Evolutionary conservation across 495 filamentous ascomycete genomes (phyloP), one percentile per base, ranked within the genome.

Genomic region (Trichoderma reesei): DNA sequence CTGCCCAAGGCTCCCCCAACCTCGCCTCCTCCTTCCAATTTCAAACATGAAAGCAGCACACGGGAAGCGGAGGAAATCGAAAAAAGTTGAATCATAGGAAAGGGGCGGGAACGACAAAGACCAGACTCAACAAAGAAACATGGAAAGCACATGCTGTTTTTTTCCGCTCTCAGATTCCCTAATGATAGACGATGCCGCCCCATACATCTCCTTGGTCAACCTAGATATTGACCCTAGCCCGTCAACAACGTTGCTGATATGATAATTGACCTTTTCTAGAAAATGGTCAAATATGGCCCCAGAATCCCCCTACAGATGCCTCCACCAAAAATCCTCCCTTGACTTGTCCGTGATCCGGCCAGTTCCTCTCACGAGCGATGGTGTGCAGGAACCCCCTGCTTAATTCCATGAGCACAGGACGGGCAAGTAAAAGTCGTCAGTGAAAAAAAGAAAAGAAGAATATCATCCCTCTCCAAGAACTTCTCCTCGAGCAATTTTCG

Each of bases 1-100:
- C 56, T 65, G 62, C 64, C 61, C 60, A 67, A 60, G 7, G 18
- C 54, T 20, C 33, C 39, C n/a, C 61, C 10, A 56, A 5, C 8
- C n/a, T n/a, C 20, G 11, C 13, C 18, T 8, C 48, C 18, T 8
- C 2, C 14, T 9, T 56, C 48, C 63, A 73, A 77, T 66, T 81
- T 84, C 64, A 71, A 71, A 46, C 80, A 68, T 60, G 74, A 71
- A 64, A 73, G 74, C 64, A 85, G 81, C 70, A 77, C 81, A 70
- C 79, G 83, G 65, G 81, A 83, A 72, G 80, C 85, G 69, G 83
- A 86, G 67, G 82, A 85, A 72, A 80, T 77, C 36, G 83, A 85
- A 67, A 80, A 80, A 83, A 70, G 67, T 70, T 63, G 73, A 63
- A 38, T 73, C 64, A 69, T 39, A 37, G 46, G 14, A 9, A 62